Percentiles rank a stretch among this genome's conserved stretches.
phyloP scores from a whole-genome alignment of 805 yeast species.

The Tetrapisispora taiwanensis region DNA sequence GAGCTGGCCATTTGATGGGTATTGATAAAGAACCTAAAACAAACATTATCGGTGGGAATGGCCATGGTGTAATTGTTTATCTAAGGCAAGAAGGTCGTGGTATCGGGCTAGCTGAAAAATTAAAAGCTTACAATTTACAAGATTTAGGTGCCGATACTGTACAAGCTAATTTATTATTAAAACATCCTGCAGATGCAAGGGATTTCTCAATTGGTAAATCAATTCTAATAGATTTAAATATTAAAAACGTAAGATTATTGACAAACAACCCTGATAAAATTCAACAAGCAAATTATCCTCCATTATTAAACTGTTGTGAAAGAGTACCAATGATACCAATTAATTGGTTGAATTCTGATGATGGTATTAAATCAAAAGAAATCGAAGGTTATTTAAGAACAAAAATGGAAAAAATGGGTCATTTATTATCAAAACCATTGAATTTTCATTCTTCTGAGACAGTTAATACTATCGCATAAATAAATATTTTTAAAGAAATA shows the following conservation, averaged over 20 bases:
- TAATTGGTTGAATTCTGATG: conserved; percentile 56
- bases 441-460: conserved; percentile 19
- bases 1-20: conserved; percentile 84
- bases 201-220: conserved; percentile 91
- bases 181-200: conserved; percentile 98
- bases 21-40: conserved; percentile 21
- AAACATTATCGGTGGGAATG: conserved; percentile 44
- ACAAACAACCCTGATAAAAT: conserved; percentile 97
- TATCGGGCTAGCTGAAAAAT: conserved; percentile 93
- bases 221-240: conserved; percentile 73
- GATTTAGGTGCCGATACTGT: conserved; percentile 98
- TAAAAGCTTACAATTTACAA: conserved; percentile 92
- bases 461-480: background rate
- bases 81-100: conserved; percentile 98
- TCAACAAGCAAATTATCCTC: conserved; percentile 83
- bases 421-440: conserved; percentile 49
- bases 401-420: conserved; percentile 96
- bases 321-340: conserved; percentile 96
- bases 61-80: conserved; percentile 91
- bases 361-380: conserved; percentile 77
- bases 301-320: conserved; percentile 65
- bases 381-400: conserved; percentile 90
- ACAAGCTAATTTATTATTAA: conserved; percentile 80
- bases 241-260: conserved; percentile 58
- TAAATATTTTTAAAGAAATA: background rate